Percentiles rank a stretch among this genome's conserved stretches.
phyloP scores from a whole-genome alignment of 2,329 filamentous ascomycete genomes.

The Sporothrix brunneoviolacea region DNA sequence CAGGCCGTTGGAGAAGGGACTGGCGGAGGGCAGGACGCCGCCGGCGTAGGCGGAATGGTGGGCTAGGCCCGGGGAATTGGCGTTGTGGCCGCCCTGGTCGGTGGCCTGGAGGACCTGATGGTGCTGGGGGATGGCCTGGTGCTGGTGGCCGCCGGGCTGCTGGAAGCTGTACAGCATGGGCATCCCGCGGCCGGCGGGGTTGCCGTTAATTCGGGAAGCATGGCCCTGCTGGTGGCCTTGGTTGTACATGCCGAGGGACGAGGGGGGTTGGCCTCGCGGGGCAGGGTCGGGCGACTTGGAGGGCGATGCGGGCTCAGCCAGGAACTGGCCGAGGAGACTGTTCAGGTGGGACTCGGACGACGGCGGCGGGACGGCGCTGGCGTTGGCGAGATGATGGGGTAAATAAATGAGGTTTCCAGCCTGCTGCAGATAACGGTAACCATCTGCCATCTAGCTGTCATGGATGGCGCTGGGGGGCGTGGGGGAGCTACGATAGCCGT shows the following conservation, averaged over 20 bases:
- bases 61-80: slow-evolving; percentile 48
- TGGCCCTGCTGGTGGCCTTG: slow-evolving; percentile 67
- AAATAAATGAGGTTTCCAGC: slow-evolving; percentile 51
- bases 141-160: slow-evolving; percentile 53
- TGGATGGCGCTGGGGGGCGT: slow-evolving; percentile 20
- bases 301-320: slow-evolving; percentile 24
- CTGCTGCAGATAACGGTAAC: slow-evolving; percentile 57
- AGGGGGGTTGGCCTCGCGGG: slow-evolving; percentile 25
- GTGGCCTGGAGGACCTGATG: slow-evolving; percentile 50
- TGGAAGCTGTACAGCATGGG: slow-evolving; percentile 66
- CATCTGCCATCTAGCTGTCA: slow-evolving; percentile 60
- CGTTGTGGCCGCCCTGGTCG: slow-evolving; percentile 48
- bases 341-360: slow-evolving; percentile 27
- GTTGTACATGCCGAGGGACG: slow-evolving; percentile 59
- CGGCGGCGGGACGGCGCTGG: slow-evolving; percentile 27
- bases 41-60: slow-evolving; percentile 58
- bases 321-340: slow-evolving; percentile 28
- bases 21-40: slow-evolving; percentile 57
- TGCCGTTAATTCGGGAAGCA: slow-evolving; percentile 69
- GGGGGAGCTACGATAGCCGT: slow-evolving; percentile 2
- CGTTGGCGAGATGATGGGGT: slow-evolving; percentile 41
- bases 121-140: slow-evolving; percentile 59
- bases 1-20: slow-evolving; percentile 49
- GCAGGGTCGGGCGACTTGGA: slow-evolving; percentile 25
- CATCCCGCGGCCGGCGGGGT: slow-evolving; percentile 51